Base-by-base conservation (phyloP, 768 basidiomycete species). In the Pleurotus citrinopileatus region DNA sequence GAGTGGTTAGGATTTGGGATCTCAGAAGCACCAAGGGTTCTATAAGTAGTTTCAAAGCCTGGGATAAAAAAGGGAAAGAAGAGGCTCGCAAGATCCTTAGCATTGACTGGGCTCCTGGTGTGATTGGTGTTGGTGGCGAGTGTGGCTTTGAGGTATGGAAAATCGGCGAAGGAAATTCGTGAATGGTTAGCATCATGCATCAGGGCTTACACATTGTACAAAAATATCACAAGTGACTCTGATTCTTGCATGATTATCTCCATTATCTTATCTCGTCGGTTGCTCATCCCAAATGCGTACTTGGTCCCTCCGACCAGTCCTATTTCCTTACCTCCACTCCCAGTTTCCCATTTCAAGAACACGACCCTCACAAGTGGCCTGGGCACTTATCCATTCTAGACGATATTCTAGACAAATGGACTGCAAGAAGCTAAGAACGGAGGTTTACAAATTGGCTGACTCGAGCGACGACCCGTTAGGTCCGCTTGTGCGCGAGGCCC, bases 1-100 rank as follows among this genome's bases (percentile, higher is more conserved):
- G 91, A 9, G 70, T 84, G 2, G 87, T 85, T 0, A 74, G 89
- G 3, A 63, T 93, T 2, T 94, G 89, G 89, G 91, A 94, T 63
- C 63, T 90, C 22, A 76, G 89, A 3, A 91, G 86, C 60, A 74
- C 77, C 13, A 83, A 84, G 60, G 72, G 76, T 12, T 80, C 87
- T 1, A 73, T 92, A 42, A 76, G 86, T 19, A 82, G 73, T 55
- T 86, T 91, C 63, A 78, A 77, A 43, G 77, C 74, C 2, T 84
- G 81, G 79, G 78, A 82, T 5, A 77, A 77, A 4, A 59, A 55
- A 2, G 61, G 62, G 4, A 78, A 77, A 4, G 57, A 54, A 1
- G 60, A 62, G 4, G 56, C 26, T 13, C 73, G 76, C 63, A 88
- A 88, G 61, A 75, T 89, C 1, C 59, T 89, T 54, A 70, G 74